Evolutionary conservation across 352 stramenopile species (phyloP).

Genomic region (Saprolegnia parasitica): DNA sequence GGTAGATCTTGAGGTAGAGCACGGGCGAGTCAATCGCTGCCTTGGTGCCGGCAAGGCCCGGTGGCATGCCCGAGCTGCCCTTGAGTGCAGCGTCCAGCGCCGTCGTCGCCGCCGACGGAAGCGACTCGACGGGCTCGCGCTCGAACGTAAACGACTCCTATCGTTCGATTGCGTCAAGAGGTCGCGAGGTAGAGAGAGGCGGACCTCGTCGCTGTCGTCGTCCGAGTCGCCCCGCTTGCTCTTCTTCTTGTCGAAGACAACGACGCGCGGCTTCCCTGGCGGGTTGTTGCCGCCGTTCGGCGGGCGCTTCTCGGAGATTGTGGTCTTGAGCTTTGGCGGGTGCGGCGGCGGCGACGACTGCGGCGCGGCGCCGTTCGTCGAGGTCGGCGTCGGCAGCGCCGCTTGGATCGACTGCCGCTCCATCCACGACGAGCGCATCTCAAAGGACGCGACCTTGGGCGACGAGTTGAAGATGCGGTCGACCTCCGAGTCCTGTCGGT

Average conservation of each 20-base stretch:
- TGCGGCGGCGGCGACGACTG: not conserved
- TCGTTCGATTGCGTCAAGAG: not conserved
- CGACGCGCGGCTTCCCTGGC: conserved; percentile 13
- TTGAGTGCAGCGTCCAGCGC: conserved; percentile 76
- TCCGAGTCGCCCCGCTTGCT: not conserved
- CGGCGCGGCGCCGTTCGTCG: not conserved
- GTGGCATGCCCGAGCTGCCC: conserved; percentile 38
- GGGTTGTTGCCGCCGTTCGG: not conserved
- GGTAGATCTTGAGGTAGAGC: conserved; percentile 79
- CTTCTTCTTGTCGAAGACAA: conserved; percentile 25
- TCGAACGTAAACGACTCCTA: conserved; percentile 62
- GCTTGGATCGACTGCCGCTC: conserved; percentile 34
- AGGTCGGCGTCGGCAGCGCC: not conserved
- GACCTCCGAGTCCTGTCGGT: conserved; percentile 86
- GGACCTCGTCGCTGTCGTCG: not conserved
- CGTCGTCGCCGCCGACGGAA: conserved; percentile 65
- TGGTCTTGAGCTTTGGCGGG: not conserved
- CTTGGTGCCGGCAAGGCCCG: conserved; percentile 55
- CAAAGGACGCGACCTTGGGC: conserved; percentile 75
- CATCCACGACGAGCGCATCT: conserved; percentile 85
- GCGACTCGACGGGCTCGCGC: conserved; percentile 54
- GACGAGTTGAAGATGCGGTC: conserved; percentile 88
- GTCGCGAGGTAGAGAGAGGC: no score
- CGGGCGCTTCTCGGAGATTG: not conserved
- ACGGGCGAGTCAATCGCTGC: conserved; percentile 36